Conservation (phyloP, 768 basidiomycete genomes). For the Gelatoporia subvermispora region DNA sequence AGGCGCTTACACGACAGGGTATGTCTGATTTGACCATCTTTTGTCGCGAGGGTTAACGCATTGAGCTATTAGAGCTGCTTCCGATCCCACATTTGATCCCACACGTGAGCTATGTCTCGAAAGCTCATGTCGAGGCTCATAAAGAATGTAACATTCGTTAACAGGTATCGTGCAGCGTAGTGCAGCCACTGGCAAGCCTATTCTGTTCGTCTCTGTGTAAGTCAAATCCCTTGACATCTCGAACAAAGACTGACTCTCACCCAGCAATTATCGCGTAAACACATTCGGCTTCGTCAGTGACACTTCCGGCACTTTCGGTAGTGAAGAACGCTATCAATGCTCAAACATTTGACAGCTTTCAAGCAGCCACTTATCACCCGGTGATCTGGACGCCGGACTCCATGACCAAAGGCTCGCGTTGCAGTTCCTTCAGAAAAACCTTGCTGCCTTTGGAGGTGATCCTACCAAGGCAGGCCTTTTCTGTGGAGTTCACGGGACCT, state of each 20-base stretch:
- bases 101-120: too few relatives aligned
- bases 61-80: too few relatives aligned
- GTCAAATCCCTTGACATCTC: neutral
- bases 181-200: slow-evolving; percentile 38
- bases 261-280: slow-evolving; percentile 52
- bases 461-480: neutral
- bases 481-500: neutral
- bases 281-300: slow-evolving; percentile 47
- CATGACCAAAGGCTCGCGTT: neutral
- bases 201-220: slow-evolving; percentile 49
- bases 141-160: slow-evolving; percentile 4
- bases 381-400: neutral
- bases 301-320: neutral
- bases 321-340: too few relatives aligned
- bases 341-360: neutral
- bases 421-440: neutral
- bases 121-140: too few relatives aligned
- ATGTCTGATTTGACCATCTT: slow-evolving; percentile 19
- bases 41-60: too few relatives aligned
- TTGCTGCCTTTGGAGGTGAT: neutral
- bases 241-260: neutral
- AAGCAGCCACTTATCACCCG: neutral
- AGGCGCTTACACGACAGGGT: slow-evolving; percentile 42
- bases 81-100: slow-evolving; percentile 35
- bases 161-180: slow-evolving; percentile 44